Evolutionary conservation across 805 yeast species (phyloP), one percentile per base, ranked within the genome.

Genomic region (Sugiyamaella mastotermitis): DNA sequence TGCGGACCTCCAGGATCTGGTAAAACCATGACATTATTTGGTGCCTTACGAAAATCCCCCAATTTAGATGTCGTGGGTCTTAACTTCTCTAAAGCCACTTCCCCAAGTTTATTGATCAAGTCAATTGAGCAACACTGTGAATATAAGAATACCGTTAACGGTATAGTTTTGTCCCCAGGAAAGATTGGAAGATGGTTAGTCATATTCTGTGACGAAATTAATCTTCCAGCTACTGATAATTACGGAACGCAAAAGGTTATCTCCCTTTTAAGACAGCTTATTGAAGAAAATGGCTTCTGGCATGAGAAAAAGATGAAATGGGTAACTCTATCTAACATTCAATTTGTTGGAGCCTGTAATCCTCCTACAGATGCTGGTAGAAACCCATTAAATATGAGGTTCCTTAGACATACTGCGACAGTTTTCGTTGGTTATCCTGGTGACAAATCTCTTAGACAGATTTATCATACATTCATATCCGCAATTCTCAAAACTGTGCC

Each of bases 1-100:
- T 86, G 95, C 60, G 97, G 97, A 2, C 97, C 97, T 0, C 97
- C 97, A 0, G 97, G 97, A 3, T 82, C 96, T 0, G 97, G 97
- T 41, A 90, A 90, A 55, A 88, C 97, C 0, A 88, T 90, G 97
- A 78, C 88, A 0, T 60, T 90, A 14, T 69, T 84, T 47, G 75
- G 80, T 33, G 78, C 86, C 0, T 55, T 90, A 28, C 63, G 83
- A 31, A 66, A 65, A 37, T 68, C 81, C 0, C 69, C 78, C 0
- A 66, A 71, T 11, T 64, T 76, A 42, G 82, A 77, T 15, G 62
- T 86, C 2, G 68, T 78, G 2, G 75, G 85, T 3, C 57, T 90
- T 48, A 90, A 86, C 50, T 86, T 88, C 51, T 85, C 95, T 1
- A 83, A 83, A 45, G 87, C 83, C 14, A 80, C 94, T 0, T 63